phyloP scores from a whole-genome alignment of 257 asterid genomes.

The Lithospermum erythrorhizon region DNA sequence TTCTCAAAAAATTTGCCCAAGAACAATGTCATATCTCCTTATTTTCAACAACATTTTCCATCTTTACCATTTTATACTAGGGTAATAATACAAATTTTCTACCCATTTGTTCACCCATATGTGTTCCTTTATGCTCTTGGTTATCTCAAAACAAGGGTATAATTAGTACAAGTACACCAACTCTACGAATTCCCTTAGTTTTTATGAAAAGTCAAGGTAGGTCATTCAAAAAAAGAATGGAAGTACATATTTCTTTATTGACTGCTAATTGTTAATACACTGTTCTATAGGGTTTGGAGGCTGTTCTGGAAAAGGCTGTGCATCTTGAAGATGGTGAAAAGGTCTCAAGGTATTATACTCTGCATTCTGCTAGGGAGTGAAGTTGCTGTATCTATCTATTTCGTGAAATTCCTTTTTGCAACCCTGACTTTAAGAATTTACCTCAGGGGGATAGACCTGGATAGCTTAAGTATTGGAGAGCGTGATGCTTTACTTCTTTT shows the following conservation, averaged over 20 bases:
- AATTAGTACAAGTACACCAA: no score
- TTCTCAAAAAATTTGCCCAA: no score
- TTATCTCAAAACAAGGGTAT: no score
- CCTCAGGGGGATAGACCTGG: slow-evolving; percentile 60
- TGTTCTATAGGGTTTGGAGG: slow-evolving; percentile 79
- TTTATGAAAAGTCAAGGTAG: no score
- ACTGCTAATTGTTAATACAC: not conserved
- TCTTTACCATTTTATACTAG: not conserved
- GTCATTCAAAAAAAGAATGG: no score
- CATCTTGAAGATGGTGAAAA: slow-evolving; percentile 88
- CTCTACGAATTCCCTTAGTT: no score
- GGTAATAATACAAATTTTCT: no score
- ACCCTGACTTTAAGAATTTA: slow-evolving; percentile 18
- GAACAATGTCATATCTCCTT: no score
- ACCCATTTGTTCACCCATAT: no score
- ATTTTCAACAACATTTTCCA: not conserved
- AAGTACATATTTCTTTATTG: no score
- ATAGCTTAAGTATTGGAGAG: slow-evolving; percentile 66
- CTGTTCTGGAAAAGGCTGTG: slow-evolving; percentile 97
- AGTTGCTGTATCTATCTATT: slow-evolving; percentile 12
- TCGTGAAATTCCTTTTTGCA: slow-evolving; percentile 14
- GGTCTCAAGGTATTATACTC: slow-evolving; percentile 50
- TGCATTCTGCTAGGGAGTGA: slow-evolving; percentile 13
- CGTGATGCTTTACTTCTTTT: slow-evolving; percentile 91
- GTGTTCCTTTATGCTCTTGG: no score